Conservation (phyloP, 2,329 filamentous ascomycete genomes). For the Calonectria montana region DNA sequence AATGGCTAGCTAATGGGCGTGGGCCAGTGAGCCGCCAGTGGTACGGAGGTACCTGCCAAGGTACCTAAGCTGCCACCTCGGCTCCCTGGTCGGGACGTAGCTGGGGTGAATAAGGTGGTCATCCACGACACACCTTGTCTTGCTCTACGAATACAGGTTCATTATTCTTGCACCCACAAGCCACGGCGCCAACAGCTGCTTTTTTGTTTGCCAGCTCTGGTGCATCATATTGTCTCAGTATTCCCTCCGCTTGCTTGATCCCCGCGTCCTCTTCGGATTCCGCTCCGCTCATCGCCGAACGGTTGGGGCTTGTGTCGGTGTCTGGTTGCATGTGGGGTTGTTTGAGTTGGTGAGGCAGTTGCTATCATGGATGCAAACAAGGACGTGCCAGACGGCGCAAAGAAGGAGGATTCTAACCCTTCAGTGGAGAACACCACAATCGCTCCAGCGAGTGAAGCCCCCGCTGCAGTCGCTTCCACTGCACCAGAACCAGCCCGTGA, state of each 20-base stretch:
- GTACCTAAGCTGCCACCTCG: constrained; percentile 14
- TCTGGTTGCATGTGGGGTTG: constrained; percentile 24
- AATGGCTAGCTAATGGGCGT: neutral
- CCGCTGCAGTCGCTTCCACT: neutral
- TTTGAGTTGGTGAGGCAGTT: constrained; percentile 18
- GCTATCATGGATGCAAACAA: constrained; percentile 38
- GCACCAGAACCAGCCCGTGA: neutral
- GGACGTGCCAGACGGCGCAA: constrained; percentile 34
- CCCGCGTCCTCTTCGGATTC: neutral
- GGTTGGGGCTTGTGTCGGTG: constrained; percentile 12
- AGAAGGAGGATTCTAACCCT: constrained; percentile 39
- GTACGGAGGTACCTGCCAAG: neutral
- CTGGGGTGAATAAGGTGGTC: constrained; percentile 10
- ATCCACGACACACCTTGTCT: constrained; percentile 20
- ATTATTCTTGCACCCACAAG: constrained; percentile 20
- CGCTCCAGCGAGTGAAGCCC: neutral
- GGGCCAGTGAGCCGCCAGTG: neutral
- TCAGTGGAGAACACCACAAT: neutral
- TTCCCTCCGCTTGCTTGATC: neutral
- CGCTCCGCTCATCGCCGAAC: neutral
- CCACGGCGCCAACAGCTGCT: constrained; percentile 12
- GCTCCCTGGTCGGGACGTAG: constrained; percentile 10
- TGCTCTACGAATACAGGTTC: constrained; percentile 14
- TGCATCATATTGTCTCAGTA: neutral
- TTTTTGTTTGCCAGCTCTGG: constrained; percentile 1